Evolutionary conservation across 2,329 filamentous ascomycete genomes (phyloP).

Genomic region (Dactylellina haptotyla): DNA sequence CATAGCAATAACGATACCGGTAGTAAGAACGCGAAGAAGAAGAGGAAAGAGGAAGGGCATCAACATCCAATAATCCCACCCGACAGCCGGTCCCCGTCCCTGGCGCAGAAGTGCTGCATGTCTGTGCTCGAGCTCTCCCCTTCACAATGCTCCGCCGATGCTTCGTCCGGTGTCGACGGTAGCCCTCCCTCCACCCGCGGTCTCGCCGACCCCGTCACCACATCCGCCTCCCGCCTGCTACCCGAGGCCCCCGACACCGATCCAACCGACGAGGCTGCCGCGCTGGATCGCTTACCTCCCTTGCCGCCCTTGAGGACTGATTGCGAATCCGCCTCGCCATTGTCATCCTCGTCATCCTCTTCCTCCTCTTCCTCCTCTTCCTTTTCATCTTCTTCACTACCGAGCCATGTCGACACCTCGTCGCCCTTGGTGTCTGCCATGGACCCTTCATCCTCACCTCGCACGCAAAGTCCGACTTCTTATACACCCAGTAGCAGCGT

Average conservation of each 20-base stretch:
- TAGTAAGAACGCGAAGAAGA: too few species aligned
- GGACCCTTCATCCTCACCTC: slow-evolving; percentile 30
- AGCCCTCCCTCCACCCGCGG: slow-evolving; percentile 17
- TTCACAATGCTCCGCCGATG: slow-evolving; percentile 52
- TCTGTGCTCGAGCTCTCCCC: slow-evolving; percentile 35
- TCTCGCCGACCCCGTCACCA: neutral
- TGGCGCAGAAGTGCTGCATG: slow-evolving; percentile 52
- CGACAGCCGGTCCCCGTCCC: neutral
- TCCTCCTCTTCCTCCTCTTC: slow-evolving; percentile 24
- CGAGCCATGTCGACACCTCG: too few species aligned
- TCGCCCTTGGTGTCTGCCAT: too few species aligned
- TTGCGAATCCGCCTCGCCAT: slow-evolving; percentile 29
- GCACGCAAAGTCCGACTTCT: slow-evolving; percentile 16
- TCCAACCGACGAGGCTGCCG: slow-evolving; percentile 10
- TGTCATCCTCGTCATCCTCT: slow-evolving; percentile 1
- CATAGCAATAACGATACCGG: too few species aligned
- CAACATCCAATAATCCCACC: too few species aligned
- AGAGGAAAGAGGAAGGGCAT: too few species aligned
- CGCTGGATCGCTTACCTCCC: slow-evolving; percentile 27
- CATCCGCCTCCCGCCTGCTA: slow-evolving; percentile 17
- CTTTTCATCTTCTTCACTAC: too few species aligned
- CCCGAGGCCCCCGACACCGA: slow-evolving; percentile 36
- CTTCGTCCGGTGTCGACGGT: slow-evolving; percentile 52
- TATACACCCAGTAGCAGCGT: slow-evolving; percentile 3
- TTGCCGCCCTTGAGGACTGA: slow-evolving; percentile 35